Evolutionary conservation across 202 grass and related monocot species (phyloP).

Genomic region (Schoenoplectus tabernaemontani): DNA sequence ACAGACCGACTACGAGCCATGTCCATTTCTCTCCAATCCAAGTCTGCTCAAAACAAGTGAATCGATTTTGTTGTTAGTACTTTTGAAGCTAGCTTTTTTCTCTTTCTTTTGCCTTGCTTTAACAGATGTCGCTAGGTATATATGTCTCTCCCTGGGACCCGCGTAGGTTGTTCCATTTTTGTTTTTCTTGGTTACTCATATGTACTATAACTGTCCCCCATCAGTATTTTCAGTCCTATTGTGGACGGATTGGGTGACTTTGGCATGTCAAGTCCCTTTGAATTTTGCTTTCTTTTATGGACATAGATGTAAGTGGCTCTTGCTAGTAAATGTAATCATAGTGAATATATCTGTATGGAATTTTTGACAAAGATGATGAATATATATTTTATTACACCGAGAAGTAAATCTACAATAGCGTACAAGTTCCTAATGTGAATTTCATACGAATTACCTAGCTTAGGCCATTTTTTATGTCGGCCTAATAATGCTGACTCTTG

Average conservation of each 20-base stretch:
- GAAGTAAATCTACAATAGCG: background rate
- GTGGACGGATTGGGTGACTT: slow-evolving; percentile 3
- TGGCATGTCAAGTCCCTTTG: slow-evolving; percentile 9
- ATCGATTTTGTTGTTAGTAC: slow-evolving; percentile 15
- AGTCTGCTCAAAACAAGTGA: slow-evolving; percentile 33
- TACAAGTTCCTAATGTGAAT: background rate
- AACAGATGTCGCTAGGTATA: slow-evolving; percentile 4
- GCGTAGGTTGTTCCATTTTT: slow-evolving; percentile 5
- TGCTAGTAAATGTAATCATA: slow-evolving; percentile 9
- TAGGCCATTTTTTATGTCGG: too few species aligned
- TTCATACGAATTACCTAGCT: background rate
- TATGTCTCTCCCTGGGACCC: background rate
- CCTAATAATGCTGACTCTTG: too few species aligned
- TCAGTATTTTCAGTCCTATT: background rate
- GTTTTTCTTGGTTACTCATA: background rate
- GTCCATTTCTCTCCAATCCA: slow-evolving; percentile 41
- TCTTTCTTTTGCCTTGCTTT: background rate
- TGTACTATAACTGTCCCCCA: slow-evolving; percentile 10
- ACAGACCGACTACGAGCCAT: slow-evolving; percentile 68
- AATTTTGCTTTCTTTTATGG: background rate
- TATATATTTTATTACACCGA: background rate
- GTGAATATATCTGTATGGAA: background rate
- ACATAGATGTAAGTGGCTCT: slow-evolving; percentile 6
- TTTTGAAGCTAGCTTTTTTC: too few species aligned
- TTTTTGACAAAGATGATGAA: background rate